A percentile compares a stretch with the other conserved stretches of the same genome.
Evolutionary conservation across 768 basidiomycete species (phyloP).

Genomic region (Suillus subaureus): DNA sequence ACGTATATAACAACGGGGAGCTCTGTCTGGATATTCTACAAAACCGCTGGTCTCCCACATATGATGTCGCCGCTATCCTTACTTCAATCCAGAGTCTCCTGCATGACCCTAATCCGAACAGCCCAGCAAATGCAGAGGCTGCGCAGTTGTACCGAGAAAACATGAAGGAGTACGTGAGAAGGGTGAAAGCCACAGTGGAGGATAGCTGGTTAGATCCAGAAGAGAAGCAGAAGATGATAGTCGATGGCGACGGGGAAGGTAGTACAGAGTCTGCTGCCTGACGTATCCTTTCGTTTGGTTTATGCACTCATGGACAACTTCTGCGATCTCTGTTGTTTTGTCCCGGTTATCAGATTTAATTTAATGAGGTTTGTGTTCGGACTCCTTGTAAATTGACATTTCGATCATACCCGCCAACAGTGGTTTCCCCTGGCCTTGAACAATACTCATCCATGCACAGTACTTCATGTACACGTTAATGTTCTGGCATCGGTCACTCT

Average conservation of each 20-base stretch:
- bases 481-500: background rate
- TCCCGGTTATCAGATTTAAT: conserved; percentile 1
- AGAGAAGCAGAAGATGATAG: conserved; percentile 63
- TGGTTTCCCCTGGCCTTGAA: background rate
- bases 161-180: conserved; percentile 96
- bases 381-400: background rate
- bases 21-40: conserved; percentile 98
- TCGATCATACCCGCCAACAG: conserved; percentile 1
- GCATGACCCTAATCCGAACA: conserved; percentile 98
- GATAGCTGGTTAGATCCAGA: conserved; percentile 89
- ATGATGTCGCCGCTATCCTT: conserved; percentile 97
- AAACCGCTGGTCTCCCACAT: conserved; percentile 98
- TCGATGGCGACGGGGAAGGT: conserved; percentile 26
- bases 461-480: background rate
- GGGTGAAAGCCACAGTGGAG: conserved; percentile 93
- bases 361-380: conserved; percentile 4
- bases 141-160: conserved; percentile 96
- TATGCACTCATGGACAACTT: background rate
- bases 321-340: background rate
- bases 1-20: conserved; percentile 98
- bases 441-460: background rate
- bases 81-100: conserved; percentile 95
- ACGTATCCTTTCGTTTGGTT: background rate
- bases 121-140: conserved; percentile 97
- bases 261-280: background rate